Conservation (phyloP, 331 rosid species). For the Quercus tomentella region DNA sequence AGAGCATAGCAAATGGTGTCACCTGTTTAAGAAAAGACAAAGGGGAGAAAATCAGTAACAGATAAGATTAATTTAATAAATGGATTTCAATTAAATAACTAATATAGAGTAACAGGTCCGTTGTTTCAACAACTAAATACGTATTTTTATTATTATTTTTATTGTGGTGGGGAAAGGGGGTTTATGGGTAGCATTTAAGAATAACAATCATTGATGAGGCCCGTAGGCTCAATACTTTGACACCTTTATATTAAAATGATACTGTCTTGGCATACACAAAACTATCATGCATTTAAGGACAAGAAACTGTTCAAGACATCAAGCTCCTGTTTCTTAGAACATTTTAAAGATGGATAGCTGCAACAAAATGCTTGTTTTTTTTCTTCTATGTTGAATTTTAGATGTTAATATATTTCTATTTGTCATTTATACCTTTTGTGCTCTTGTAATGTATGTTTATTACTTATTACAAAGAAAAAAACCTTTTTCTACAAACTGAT, state of each 20-base stretch:
- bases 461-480: too few species aligned
- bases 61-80: neutral
- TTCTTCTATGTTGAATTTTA: too few species aligned
- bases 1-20: slow-evolving; percentile 87
- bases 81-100: neutral
- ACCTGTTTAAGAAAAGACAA: slow-evolving; percentile 50
- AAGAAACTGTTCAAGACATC: too few species aligned
- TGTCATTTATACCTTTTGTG: too few species aligned
- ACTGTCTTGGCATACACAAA: neutral
- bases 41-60: neutral
- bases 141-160: neutral
- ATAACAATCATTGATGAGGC: neutral
- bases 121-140: neutral
- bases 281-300: too few species aligned
- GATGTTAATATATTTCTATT: too few species aligned
- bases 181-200: neutral
- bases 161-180: neutral
- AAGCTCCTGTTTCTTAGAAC: too few species aligned
- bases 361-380: too few species aligned
- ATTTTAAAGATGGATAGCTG: too few species aligned
- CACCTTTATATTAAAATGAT: neutral
- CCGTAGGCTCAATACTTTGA: neutral
- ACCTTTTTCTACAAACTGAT: neutral
- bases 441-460: too few species aligned
- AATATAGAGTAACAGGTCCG: neutral